A percentile compares a stretch with the other conserved stretches of the same genome.
phyloP scores from a whole-genome alignment of 352 stramenopile genomes.

The Thalassiosira allenii region DNA sequence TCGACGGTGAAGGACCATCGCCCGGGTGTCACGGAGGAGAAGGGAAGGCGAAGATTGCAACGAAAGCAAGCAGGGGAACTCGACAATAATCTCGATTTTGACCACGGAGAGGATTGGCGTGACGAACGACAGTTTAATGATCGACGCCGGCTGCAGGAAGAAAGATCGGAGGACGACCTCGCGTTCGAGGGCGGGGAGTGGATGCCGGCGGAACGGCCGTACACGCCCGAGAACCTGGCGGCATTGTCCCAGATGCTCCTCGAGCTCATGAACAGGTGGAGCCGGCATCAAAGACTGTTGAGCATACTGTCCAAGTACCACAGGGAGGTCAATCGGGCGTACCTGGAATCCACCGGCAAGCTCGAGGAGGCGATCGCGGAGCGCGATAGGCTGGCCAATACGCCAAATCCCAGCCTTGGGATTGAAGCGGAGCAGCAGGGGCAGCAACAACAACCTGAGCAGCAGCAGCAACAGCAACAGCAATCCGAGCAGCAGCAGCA shows the following conservation, averaged over 20 bases:
- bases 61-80: no score
- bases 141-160: neutral
- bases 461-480: neutral
- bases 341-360: conserved; percentile 33
- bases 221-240: conserved; percentile 43
- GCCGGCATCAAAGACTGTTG: conserved; percentile 48
- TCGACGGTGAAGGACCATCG: conserved; percentile 60
- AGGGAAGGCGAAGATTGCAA: no score
- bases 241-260: conserved; percentile 43
- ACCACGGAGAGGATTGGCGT: no score
- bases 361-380: conserved; percentile 30
- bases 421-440: neutral
- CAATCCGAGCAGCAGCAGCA: neutral
- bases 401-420: neutral
- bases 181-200: conserved; percentile 30
- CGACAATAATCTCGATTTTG: neutral
- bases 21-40: conserved; percentile 1
- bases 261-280: conserved; percentile 60
- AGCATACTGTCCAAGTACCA: conserved; percentile 59
- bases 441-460: neutral
- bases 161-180: neutral
- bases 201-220: conserved; percentile 36
- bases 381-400: neutral
- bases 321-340: conserved; percentile 53
- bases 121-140: no score